phyloP scores from a whole-genome alignment of 2,329 filamentous ascomycete species.

The Aspergillus alliaceus region DNA sequence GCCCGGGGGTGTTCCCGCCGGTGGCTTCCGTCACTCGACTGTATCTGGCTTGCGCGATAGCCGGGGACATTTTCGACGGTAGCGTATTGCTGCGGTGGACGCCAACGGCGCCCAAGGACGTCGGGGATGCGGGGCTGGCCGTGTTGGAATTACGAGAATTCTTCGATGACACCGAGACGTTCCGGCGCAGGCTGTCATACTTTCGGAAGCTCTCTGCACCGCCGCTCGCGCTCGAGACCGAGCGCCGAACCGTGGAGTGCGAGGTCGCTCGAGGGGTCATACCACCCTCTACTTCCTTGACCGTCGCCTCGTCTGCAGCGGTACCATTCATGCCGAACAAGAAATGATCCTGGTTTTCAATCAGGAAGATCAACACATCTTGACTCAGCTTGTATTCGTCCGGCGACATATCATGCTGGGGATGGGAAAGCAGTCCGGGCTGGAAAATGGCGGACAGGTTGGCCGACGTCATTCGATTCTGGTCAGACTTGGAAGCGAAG shows the following conservation, averaged over 20 bases:
- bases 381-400: slow-evolving; percentile 93
- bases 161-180: slow-evolving; percentile 89
- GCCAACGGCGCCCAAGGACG: slow-evolving; percentile 55
- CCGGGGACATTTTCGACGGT: slow-evolving; percentile 84
- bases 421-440: slow-evolving; percentile 92
- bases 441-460: slow-evolving; percentile 98
- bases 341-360: slow-evolving; percentile 98
- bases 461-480: slow-evolving; percentile 94
- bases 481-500: slow-evolving; percentile 92
- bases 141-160: slow-evolving; percentile 75
- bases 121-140: slow-evolving; percentile 64
- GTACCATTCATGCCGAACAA: slow-evolving; percentile 97
- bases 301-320: slow-evolving; percentile 83
- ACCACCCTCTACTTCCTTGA: slow-evolving; percentile 69
- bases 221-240: slow-evolving; percentile 83
- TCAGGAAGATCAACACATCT: slow-evolving; percentile 94
- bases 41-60: slow-evolving; percentile 67
- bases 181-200: slow-evolving; percentile 74
- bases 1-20: slow-evolving; percentile 46
- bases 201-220: slow-evolving; percentile 83
- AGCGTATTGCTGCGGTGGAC: slow-evolving; percentile 87
- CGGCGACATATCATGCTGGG: slow-evolving; percentile 90
- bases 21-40: slow-evolving; percentile 55
- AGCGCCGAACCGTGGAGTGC: slow-evolving; percentile 63
- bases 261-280: slow-evolving; percentile 48